A percentile compares a stretch with the other conserved stretches of the same genome.
Conservation (phyloP, 202 grass and related monocot genomes). For the Schoenoplectus triqueter region DNA sequence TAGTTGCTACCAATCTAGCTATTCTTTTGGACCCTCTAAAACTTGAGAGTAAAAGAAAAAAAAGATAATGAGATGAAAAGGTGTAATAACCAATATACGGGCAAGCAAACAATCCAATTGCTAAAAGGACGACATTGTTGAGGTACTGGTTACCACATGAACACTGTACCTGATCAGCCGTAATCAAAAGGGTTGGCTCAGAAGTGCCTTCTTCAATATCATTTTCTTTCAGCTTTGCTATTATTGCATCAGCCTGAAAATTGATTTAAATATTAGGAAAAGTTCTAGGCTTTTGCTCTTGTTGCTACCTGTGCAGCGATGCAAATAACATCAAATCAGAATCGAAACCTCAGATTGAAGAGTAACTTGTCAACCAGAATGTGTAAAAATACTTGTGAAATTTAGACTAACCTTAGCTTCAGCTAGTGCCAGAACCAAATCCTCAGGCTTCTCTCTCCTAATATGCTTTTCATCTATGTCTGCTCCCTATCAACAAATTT, state of each 20-base stretch:
- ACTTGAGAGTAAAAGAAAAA: not conserved
- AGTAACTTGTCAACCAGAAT: not conserved
- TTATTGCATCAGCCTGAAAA: slow-evolving; percentile 81
- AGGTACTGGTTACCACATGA: not conserved
- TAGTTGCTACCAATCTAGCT: not conserved
- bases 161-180: slow-evolving; percentile 74
- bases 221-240: slow-evolving; percentile 65
- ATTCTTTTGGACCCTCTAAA: not conserved
- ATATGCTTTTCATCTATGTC: slow-evolving; percentile 92
- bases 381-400: not conserved
- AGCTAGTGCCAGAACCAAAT: slow-evolving; percentile 78
- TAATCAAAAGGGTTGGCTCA: slow-evolving; percentile 76
- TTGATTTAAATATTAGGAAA: slow-evolving; percentile 16
- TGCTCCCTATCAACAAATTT: slow-evolving; percentile 56
- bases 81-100: not conserved
- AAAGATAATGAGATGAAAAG: not conserved
- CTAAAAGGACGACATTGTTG: slow-evolving; percentile 4
- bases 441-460: slow-evolving; percentile 77
- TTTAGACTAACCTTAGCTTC: slow-evolving; percentile 62
- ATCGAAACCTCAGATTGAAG: not conserved
- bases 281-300: not conserved
- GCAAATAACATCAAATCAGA: not conserved
- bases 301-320: not conserved
- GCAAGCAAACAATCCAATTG: not conserved
- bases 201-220: slow-evolving; percentile 61